A percentile compares a stretch with the other conserved stretches of the same genome.
Evolutionary conservation across 2,329 filamentous ascomycete species (phyloP).

Genomic region (Apiospora sp.): DNA sequence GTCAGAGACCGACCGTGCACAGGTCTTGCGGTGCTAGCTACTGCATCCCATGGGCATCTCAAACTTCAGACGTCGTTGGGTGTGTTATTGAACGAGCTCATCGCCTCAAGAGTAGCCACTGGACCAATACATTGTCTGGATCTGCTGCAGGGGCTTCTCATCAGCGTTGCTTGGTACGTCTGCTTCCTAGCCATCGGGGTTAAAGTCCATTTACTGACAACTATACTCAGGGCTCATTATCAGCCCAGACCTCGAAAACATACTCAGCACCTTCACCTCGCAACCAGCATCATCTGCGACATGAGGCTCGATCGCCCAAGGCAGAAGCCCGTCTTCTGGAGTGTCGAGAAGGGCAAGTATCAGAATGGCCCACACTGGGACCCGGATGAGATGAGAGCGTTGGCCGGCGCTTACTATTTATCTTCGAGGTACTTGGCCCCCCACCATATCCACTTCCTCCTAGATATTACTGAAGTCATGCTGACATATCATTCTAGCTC

Average conservation of each 20-base stretch:
- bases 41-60: background rate
- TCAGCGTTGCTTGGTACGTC: background rate
- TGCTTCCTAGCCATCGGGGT: background rate
- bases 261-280: background rate
- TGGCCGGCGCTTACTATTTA: background rate
- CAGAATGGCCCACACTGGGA: background rate
- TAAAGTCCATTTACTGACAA: background rate
- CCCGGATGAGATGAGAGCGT: background rate
- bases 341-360: background rate
- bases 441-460: no score
- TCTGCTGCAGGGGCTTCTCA: background rate
- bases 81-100: background rate
- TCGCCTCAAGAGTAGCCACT: background rate
- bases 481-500: background rate
- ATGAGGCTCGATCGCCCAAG: background rate
- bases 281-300: background rate
- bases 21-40: background rate
- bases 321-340: background rate
- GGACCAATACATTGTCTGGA: background rate
- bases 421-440: background rate
- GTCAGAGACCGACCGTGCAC: background rate
- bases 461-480: no score
- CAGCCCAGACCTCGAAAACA: background rate
- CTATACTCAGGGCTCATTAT: background rate
- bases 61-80: background rate